phyloP scores from a whole-genome alignment of 164 flowering plant species.

The Kingdonia uniflora region DNA sequence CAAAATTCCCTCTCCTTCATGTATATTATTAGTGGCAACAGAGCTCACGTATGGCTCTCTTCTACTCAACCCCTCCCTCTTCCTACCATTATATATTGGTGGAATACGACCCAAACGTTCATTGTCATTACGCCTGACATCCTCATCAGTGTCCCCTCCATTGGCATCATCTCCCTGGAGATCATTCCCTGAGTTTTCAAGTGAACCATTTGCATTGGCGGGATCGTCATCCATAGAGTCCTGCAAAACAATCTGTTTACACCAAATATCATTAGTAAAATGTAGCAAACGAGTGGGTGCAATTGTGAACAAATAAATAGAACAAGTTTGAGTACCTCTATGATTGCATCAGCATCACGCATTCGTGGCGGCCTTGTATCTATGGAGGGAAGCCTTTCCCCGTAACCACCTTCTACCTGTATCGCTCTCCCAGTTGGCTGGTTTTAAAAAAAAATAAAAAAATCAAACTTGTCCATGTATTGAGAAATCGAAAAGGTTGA shows the following conservation, averaged over 20 bases:
- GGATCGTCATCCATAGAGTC: conserved; percentile 56
- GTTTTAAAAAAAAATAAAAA: conserved; percentile 6
- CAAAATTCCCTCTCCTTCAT: conserved; percentile 30
- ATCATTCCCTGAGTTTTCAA: conserved; percentile 32
- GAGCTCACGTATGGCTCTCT: conserved; percentile 22
- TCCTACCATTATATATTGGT: conserved; percentile 23
- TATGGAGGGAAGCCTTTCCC: conserved; percentile 48
- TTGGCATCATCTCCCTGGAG: conserved; percentile 26
- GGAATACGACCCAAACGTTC: conserved; percentile 29
- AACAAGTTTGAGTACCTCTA: conserved; percentile 46
- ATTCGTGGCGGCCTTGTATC: conserved; percentile 43
- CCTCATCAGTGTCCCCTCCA: conserved; percentile 29
- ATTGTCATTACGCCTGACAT: conserved; percentile 18
- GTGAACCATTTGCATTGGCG: conserved; percentile 32
- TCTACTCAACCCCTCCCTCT: conserved; percentile 34
- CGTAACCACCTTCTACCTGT: conserved; percentile 46
- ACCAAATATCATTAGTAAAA: conserved; percentile 14
- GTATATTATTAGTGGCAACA: conserved; percentile 14
- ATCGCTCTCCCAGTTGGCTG: conserved; percentile 94
- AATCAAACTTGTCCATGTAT: conserved; percentile 1
- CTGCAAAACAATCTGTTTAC: conserved; percentile 70
- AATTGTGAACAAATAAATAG: not conserved
- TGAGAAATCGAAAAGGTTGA: too few relatives aligned
- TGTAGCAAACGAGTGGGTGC: not conserved
- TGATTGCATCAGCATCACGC: conserved; percentile 75